Evolutionary conservation across 73 alveolate genomes (phyloP).

Genomic region (Effrenium voratum): DNA sequence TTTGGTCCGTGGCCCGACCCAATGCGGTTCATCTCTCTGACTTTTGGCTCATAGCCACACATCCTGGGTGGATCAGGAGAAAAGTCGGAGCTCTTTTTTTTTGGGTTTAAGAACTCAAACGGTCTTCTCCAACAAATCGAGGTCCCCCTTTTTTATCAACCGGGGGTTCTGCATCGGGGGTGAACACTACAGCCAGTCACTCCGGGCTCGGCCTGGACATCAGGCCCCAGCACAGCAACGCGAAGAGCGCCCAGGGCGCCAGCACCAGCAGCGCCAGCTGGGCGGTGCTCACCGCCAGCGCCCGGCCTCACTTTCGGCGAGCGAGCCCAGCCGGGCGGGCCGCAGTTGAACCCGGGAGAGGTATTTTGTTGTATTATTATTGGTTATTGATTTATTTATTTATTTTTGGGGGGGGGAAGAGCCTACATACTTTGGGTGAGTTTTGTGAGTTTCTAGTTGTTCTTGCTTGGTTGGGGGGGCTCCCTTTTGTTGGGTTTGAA

Average conservation of each 20-base stretch:
- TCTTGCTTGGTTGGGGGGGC: no score
- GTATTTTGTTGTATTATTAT: no score
- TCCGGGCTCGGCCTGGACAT: conserved; percentile 13
- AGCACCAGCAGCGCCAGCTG: conserved; percentile 77
- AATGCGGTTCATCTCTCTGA: no score
- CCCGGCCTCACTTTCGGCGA: background rate
- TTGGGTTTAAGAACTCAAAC: no score
- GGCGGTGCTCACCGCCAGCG: conserved; percentile 52
- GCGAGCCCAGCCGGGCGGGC: conserved; percentile 8
- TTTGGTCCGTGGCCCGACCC: no score
- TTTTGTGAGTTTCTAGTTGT: background rate
- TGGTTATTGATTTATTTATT: conserved; percentile 8
- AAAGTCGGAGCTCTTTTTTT: no score
- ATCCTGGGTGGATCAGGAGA: no score
- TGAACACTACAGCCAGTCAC: background rate
- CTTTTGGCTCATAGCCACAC: no score
- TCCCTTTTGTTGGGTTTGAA: no score
- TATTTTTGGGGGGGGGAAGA: background rate
- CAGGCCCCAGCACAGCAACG: conserved; percentile 61
- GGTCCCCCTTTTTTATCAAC: no score
- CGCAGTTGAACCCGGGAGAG: no score
- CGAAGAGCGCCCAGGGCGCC: conserved; percentile 86
- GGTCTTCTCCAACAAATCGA: no score
- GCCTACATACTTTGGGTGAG: background rate
- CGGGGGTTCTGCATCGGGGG: background rate